Percentiles rank a stretch among this genome's conserved stretches.
Evolutionary conservation across 257 asterid species (phyloP).

Genomic region (Echium plantagineum): DNA sequence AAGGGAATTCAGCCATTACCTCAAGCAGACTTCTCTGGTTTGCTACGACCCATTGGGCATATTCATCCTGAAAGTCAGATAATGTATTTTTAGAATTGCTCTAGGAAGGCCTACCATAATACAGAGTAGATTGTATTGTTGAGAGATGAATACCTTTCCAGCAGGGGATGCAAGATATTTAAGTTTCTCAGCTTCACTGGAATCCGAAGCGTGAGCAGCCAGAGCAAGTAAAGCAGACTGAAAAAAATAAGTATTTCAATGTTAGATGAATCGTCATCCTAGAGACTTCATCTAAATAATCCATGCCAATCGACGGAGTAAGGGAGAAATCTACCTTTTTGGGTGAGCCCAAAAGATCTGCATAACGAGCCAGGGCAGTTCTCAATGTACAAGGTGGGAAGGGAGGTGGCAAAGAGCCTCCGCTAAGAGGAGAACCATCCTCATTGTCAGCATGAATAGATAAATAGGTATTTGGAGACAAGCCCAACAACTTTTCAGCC

Average conservation of each 20-base stretch:
- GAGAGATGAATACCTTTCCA: slow-evolving; percentile 68
- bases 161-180: slow-evolving; percentile 82
- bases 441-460: slow-evolving; percentile 72
- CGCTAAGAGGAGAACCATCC: slow-evolving; percentile 65
- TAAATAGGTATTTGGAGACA: slow-evolving; percentile 74
- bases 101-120: background rate
- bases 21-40: slow-evolving; percentile 86
- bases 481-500: slow-evolving; percentile 64
- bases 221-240: slow-evolving; percentile 76
- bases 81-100: slow-evolving; percentile 11
- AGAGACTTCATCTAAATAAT: background rate
- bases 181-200: slow-evolving; percentile 74
- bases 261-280: slow-evolving; percentile 4
- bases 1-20: slow-evolving; percentile 85
- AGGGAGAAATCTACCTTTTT: slow-evolving; percentile 44
- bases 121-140: background rate
- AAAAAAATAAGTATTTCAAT: slow-evolving; percentile 11
- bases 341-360: slow-evolving; percentile 85
- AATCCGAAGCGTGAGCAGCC: slow-evolving; percentile 75
- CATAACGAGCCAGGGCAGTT: slow-evolving; percentile 74
- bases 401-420: slow-evolving; percentile 63
- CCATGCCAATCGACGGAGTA: background rate
- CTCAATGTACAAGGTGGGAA: slow-evolving; percentile 91
- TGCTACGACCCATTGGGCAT: slow-evolving; percentile 69
- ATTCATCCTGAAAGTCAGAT: slow-evolving; percentile 61